Percentiles rank a stretch among this genome's conserved stretches.
These are phyloP conservation scores for Plectosphaerella sp. DNA, from an alignment of 2,329 filamentous ascomycete species.

Conservation along the genomic window DNA sequence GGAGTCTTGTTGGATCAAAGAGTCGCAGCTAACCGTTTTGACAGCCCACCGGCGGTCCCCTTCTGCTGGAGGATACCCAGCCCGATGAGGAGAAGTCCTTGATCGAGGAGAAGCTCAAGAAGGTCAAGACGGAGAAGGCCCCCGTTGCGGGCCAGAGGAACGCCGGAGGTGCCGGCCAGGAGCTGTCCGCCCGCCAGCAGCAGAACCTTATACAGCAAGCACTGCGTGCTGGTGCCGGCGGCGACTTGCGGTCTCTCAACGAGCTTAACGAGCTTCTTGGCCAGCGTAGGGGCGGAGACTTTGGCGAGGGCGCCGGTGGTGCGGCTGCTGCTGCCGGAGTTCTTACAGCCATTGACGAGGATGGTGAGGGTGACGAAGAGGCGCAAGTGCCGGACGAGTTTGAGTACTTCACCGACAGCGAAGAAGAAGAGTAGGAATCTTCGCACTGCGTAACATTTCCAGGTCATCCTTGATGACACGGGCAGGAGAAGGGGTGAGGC, in stretches of 20 bases:
- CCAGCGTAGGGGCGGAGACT: slow-evolving; percentile 17
- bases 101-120: slow-evolving; percentile 91
- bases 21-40: background rate
- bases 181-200: slow-evolving; percentile 18
- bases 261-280: slow-evolving; percentile 40
- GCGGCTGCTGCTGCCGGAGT: slow-evolving; percentile 74
- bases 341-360: slow-evolving; percentile 83
- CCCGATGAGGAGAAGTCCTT: slow-evolving; percentile 74
- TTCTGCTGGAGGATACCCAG: slow-evolving; percentile 82
- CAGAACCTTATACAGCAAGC: slow-evolving; percentile 21
- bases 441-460: too few relatives aligned
- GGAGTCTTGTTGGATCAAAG: background rate
- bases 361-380: slow-evolving; percentile 69
- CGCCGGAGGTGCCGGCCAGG: slow-evolving; percentile 25
- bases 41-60: slow-evolving; percentile 87
- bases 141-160: slow-evolving; percentile 43
- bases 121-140: slow-evolving; percentile 60
- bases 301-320: slow-evolving; percentile 47
- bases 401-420: slow-evolving; percentile 71
- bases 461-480: too few relatives aligned
- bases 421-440: slow-evolving; percentile 28
- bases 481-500: too few relatives aligned
- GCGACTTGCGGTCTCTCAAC: slow-evolving; percentile 27
- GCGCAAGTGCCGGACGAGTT: slow-evolving; percentile 68
- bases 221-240: slow-evolving; percentile 15